Percentiles rank a stretch among this genome's conserved stretches.
Conservation (phyloP, 345 rosid species). For the Citrus cavaleriei region DNA sequence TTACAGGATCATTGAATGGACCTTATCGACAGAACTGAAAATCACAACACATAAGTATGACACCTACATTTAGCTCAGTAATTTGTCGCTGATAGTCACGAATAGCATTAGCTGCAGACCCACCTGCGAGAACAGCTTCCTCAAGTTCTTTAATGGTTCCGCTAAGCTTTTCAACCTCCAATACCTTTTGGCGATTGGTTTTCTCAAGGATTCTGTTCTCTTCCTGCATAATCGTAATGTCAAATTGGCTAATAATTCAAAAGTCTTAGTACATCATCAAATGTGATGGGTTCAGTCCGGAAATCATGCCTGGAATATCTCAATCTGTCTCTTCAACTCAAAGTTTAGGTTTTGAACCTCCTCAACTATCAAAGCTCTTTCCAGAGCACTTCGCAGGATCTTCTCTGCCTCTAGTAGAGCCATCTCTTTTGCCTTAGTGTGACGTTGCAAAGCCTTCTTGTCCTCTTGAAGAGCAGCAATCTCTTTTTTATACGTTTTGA, state of each 20-base stretch:
- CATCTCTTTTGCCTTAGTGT: constrained; percentile 72
- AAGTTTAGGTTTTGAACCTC: constrained; percentile 93
- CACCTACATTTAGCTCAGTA: constrained; percentile 64
- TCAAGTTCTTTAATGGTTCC: constrained; percentile 78
- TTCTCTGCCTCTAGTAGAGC: constrained; percentile 92
- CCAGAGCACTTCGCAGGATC: constrained; percentile 80
- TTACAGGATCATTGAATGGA: background rate
- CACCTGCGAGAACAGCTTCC: constrained; percentile 80
- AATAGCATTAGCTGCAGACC: constrained; percentile 76
- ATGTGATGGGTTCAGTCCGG: background rate
- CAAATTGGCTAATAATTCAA: constrained; percentile 1
- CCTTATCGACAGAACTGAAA: background rate
- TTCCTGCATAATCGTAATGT: constrained; percentile 41
- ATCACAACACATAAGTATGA: background rate
- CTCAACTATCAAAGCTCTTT: constrained; percentile 88
- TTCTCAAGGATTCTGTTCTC: constrained; percentile 92
- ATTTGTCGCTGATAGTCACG: constrained; percentile 71
- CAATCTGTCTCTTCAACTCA: constrained; percentile 80
- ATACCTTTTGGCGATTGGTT: constrained; percentile 84
- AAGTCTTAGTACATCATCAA: background rate
- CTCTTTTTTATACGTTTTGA: constrained; percentile 72
- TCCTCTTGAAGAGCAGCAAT: constrained; percentile 70
- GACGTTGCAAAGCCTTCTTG: constrained; percentile 87
- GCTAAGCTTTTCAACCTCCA: constrained; percentile 85
- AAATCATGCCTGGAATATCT: constrained; percentile 65